Evolutionary conservation across 1,284 basidiomycete genomes (phyloP).

Genomic region (Cystobasidium slooffiae): DNA sequence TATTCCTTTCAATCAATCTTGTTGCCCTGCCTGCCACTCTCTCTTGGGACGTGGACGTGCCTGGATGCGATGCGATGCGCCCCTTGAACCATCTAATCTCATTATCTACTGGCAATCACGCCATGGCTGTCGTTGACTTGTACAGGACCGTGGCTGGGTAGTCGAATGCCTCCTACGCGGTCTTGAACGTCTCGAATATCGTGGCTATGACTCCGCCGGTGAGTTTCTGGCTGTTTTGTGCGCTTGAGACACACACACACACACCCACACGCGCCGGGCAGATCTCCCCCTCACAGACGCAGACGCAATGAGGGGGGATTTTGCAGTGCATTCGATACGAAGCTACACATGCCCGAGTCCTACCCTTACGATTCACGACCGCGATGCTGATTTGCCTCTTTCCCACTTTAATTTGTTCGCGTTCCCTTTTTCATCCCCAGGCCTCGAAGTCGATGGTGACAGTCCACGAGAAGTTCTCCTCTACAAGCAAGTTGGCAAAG

Average conservation of each 20-base stretch:
- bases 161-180: slow-evolving; percentile 91
- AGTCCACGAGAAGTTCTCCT: slow-evolving; percentile 71
- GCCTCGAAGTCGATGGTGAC: slow-evolving; percentile 94
- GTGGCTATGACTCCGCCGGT: slow-evolving; percentile 91
- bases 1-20: not conserved
- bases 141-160: slow-evolving; percentile 86
- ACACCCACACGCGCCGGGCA: not conserved
- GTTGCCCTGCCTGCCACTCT: not conserved
- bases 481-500: slow-evolving; percentile 99
- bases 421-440: slow-evolving; percentile 56
- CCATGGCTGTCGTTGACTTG: not conserved
- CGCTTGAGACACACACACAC: not conserved
- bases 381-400: not conserved
- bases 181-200: slow-evolving; percentile 94
- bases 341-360: not conserved
- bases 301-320: no score
- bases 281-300: no score
- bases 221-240: not conserved
- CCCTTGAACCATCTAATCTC: not conserved
- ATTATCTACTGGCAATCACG: not conserved
- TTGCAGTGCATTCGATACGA: no score
- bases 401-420: not conserved
- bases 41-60: not conserved
- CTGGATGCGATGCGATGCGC: not conserved
- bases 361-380: not conserved